phyloP scores from a whole-genome alignment of 768 basidiomycete species.

The Pholiota conissans region DNA sequence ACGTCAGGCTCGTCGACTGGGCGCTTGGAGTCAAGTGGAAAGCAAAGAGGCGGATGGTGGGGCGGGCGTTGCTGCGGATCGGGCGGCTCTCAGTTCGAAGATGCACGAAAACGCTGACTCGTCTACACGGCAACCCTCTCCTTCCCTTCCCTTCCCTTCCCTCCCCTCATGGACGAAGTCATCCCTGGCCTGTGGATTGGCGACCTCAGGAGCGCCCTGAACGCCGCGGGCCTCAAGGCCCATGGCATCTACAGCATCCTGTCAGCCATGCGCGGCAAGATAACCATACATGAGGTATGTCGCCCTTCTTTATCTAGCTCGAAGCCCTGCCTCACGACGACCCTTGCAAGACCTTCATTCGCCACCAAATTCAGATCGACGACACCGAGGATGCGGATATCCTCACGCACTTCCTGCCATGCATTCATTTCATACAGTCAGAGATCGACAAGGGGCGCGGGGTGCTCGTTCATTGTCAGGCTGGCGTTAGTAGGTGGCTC shows the following conservation, averaged over 20 bases:
- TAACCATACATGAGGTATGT: conserved; percentile 65
- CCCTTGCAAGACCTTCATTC: conserved; percentile 66
- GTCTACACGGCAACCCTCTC: background rate
- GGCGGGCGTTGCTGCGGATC: background rate
- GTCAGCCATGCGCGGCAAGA: conserved; percentile 68
- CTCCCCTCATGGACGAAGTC: conserved; percentile 72
- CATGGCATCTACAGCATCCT: conserved; percentile 78
- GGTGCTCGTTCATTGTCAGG: conserved; percentile 89
- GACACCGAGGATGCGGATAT: conserved; percentile 78
- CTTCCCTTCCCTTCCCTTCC: too few species aligned
- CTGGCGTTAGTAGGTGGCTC: conserved; percentile 71
- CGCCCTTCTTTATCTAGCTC: background rate
- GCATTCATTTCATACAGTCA: conserved; percentile 80
- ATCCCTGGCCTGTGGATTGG: conserved; percentile 85
- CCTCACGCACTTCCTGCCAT: conserved; percentile 72
- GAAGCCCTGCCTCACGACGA: conserved; percentile 51
- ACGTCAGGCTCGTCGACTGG: background rate
- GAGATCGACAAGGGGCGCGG: conserved; percentile 75
- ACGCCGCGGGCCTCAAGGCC: conserved; percentile 59
- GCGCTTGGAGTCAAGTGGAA: background rate
- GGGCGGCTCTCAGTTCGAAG: background rate
- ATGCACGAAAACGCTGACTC: background rate
- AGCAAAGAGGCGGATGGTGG: background rate
- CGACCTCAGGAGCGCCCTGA: conserved; percentile 67
- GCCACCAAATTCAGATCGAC: conserved; percentile 77